Percentiles rank a stretch among this genome's conserved stretches.
These are phyloP conservation scores for Sistotremastrum niveocremeum DNA, from an alignment of 768 basidiomycete species.

Conservation along the genomic window DNA sequence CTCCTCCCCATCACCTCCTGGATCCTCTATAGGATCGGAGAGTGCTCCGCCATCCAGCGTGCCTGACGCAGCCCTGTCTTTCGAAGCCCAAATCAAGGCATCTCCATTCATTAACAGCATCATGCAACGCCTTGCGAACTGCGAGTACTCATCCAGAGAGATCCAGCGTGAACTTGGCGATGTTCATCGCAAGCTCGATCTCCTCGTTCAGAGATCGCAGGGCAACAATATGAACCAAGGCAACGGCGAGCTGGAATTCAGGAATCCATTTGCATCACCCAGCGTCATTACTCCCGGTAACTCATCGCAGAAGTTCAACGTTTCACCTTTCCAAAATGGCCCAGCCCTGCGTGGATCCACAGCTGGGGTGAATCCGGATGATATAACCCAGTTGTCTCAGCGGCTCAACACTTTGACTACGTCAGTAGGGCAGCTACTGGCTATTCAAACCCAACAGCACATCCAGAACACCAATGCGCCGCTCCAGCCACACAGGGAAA, in stretches of 20 bases:
- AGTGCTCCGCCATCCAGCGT: conserved; percentile 41
- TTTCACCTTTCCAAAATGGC: conserved; percentile 22
- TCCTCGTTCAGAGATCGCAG: conserved; percentile 58
- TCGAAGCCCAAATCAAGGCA: conserved; percentile 62
- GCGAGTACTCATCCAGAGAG: conserved; percentile 55
- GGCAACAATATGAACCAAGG: conserved; percentile 15
- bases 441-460: conserved; percentile 62
- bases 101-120: conserved; percentile 69
- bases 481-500: conserved; percentile 9
- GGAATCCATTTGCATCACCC: conserved; percentile 57
- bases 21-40: conserved; percentile 64
- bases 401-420: conserved; percentile 68
- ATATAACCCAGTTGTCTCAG: conserved; percentile 63
- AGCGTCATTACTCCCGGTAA: conserved; percentile 9
- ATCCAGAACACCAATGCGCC: conserved; percentile 30
- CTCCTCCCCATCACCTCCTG: conserved; percentile 47
- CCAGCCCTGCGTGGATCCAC: conserved; percentile 45
- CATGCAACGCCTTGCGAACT: conserved; percentile 57
- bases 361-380: conserved; percentile 51
- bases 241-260: conserved; percentile 55
- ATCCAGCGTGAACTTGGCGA: conserved; percentile 64
- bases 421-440: conserved; percentile 75
- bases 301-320: conserved; percentile 16
- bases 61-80: conserved; percentile 33
- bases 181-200: conserved; percentile 62